These are phyloP conservation scores for Tolypocladium ovalisporum DNA, from an alignment of 2,329 filamentous ascomycete genomes.

Conservation along the genomic window DNA sequence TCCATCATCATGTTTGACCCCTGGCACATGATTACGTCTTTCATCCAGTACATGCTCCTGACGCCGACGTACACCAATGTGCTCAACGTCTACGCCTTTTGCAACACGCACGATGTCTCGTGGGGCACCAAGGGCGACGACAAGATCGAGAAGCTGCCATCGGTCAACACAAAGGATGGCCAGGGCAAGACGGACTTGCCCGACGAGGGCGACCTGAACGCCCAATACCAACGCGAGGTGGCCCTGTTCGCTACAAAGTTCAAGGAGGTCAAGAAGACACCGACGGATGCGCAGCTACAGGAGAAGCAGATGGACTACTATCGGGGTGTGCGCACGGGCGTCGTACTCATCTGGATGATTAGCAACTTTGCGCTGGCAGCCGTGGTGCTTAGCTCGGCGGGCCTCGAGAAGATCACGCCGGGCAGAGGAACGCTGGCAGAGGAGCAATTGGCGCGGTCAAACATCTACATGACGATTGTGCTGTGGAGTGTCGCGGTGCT, in stretches of 20 bases:
- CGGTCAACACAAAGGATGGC: conserved; percentile 81
- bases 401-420: conserved; percentile 56
- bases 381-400: conserved; percentile 76
- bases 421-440: conserved; percentile 26
- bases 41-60: conserved; percentile 87
- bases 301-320: conserved; percentile 98
- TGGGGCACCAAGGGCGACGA: conserved; percentile 99
- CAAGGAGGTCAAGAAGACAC: conserved; percentile 56
- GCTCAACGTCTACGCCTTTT: conserved; percentile 97
- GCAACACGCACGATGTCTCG: conserved; percentile 94
- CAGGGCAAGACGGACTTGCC: conserved; percentile 88
- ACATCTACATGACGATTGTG: conserved; percentile 78
- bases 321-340: conserved; percentile 83
- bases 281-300: conserved; percentile 41
- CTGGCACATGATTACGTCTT: conserved; percentile 98
- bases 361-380: conserved; percentile 84
- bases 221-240: conserved; percentile 84
- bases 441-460: conserved; percentile 45
- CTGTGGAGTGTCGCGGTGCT: conserved; percentile 82
- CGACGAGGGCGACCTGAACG: conserved; percentile 89
- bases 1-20: conserved; percentile 94
- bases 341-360: conserved; percentile 94
- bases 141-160: conserved; percentile 82
- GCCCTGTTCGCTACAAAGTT: conserved; percentile 63
- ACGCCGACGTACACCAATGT: conserved; percentile 98